Evolutionary conservation across 2,329 filamentous ascomycete genomes (phyloP), one percentile per base, ranked within the genome.

Genomic region (Camillea tinctor): DNA sequence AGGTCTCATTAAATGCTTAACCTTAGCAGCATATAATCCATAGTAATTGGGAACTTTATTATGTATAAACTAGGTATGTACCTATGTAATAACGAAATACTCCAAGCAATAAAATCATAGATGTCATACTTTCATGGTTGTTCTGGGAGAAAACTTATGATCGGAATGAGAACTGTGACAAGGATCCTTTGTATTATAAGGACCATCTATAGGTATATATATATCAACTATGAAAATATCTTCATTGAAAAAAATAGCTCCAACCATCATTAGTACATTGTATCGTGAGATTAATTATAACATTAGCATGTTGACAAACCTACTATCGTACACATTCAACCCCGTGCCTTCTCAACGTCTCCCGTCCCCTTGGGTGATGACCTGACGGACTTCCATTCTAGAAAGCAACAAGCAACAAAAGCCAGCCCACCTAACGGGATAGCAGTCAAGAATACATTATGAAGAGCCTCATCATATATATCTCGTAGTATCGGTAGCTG

Each of bases 371-470:
- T 56, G 4, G 50, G 19, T 13, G 62, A 60, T 17, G 57, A 61
- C 40, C 66, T 71, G 19, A 71, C 67, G 8, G 66, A 69, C 52
- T 62, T 65, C 68, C 68, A 71, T 59, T 71, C 56, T 21, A 71
- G 24, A 40, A 61, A 63, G 51, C 66, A 69, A 55, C 62, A 64
- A 1, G 68, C 54, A n/a, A 70, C 2, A 20, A 63, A 64, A 2
- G 68, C 64, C 9, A 70, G 52, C 1, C 63, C 67, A 22, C 57
- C 66, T 0, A 67, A 54, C 7, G 68, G 68, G 9, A 71, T 50
- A 1, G 66, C 65, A 20, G 66, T 61, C 4, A 63, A n/a, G 1
- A 71, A 60, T 0, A 69, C 66, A 1, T 60, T 64, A 50, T 64
- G 66, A 15, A 71, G 64, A 2, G 69, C 69, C 26, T 59, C 55